A percentile compares a stretch with the other conserved stretches of the same genome.
phyloP scores from a whole-genome alignment of 257 asterid species.

The Penstemon barbatus region DNA sequence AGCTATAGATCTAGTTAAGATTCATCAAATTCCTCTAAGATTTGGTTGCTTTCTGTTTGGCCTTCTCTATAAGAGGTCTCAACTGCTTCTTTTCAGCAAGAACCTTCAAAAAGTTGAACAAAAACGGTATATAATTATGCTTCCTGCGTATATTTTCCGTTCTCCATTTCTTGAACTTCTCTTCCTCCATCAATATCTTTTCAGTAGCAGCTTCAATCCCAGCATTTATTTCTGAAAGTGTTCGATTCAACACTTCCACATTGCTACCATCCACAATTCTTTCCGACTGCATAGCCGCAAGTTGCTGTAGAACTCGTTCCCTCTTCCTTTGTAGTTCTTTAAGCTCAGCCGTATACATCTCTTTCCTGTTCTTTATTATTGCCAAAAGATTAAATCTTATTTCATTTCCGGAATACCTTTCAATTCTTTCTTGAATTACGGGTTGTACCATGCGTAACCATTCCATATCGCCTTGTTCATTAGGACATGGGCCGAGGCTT shows the following conservation, averaged over 20 bases:
- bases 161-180: conserved; percentile 97
- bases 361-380: conserved; percentile 84
- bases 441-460: conserved; percentile 87
- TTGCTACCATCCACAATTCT: conserved; percentile 61
- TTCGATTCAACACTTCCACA: conserved; percentile 60
- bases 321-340: conserved; percentile 93
- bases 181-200: conserved; percentile 95
- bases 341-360: conserved; percentile 75
- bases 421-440: conserved; percentile 87
- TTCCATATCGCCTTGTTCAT: conserved; percentile 63
- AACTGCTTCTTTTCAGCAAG: conserved; percentile 99
- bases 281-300: conserved; percentile 71
- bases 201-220: conserved; percentile 87
- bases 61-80: conserved; percentile 97
- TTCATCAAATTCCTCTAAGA: conserved; percentile 40
- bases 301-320: conserved; percentile 77
- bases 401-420: conserved; percentile 79
- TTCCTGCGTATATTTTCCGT: conserved; percentile 82
- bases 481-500: conserved; percentile 83
- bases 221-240: conserved; percentile 67
- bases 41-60: conserved; percentile 74
- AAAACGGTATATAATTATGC: conserved; percentile 89
- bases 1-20: background rate
- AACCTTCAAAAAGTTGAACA: conserved; percentile 93
- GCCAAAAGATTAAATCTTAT: conserved; percentile 93